Evolutionary conservation across 176 grass and related monocot species (phyloP), one percentile per base, ranked within the genome.

Genomic region (Musa acuminata): DNA sequence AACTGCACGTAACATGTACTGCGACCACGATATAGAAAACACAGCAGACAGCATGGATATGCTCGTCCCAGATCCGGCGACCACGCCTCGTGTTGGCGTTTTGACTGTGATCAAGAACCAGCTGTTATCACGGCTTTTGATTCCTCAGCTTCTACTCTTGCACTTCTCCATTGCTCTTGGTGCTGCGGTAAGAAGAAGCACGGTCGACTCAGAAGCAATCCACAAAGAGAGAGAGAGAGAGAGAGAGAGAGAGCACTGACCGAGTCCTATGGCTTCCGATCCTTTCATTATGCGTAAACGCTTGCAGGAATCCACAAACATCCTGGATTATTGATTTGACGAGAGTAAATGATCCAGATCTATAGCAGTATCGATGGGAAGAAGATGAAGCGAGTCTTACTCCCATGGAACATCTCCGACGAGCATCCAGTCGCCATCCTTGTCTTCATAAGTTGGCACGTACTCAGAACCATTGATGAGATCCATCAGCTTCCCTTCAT

Each of bases 271-370:
- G 35, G 75, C 75, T 35, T 77, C 75, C 13, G 75, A 77, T 54
- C 75, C 75, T 29, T 77, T 77, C 75, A 77, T 77, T 64, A 77
- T 77, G 11, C 75, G 75, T 49, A 77, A 64, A 17, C 75, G 75
- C 75, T 77, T 77, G 75, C 75, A 77, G 17, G 75, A 77, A 27
- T 53, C 50, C 7, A 77, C 60, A 52, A 77, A 77, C 75, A 77
- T 77, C 75, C 75, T 77, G 62, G 11, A 27, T 67, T 77, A 13
- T 53, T 25, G 13, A 17, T 43, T 43, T 43, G 35, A 43, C 3
- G 35, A 43, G 35, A 5, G 35, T 43, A 43, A 43, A 43, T 43
- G 35, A 43, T 43, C 35, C 35, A 43, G 35, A 43, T 43, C 4
- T 43, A 43, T 43, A 43, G 35, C 35, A 43, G 35, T 6, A 43